Percentiles rank a stretch among this genome's conserved stretches.
Evolutionary conservation across 2,329 filamentous ascomycete species (phyloP).

Genomic region (Graphium sp.): DNA sequence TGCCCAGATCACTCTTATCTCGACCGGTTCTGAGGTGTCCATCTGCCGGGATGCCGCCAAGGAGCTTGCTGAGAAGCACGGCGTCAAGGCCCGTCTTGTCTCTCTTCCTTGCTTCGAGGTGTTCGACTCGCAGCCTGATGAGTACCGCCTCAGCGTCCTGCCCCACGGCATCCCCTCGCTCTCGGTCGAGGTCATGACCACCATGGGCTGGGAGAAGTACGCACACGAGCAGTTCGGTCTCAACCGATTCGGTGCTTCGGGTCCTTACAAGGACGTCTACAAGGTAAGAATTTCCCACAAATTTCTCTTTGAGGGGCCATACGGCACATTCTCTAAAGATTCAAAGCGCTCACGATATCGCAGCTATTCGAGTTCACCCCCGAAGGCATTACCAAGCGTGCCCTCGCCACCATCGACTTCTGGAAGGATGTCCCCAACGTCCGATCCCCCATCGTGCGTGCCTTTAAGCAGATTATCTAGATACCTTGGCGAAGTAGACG

Average conservation of each 20-base stretch:
- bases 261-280: slow-evolving; percentile 96
- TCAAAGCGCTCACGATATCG: too few relatives aligned
- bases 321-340: too few relatives aligned
- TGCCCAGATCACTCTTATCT: slow-evolving; percentile 77
- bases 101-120: slow-evolving; percentile 96
- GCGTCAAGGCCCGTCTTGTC: slow-evolving; percentile 76
- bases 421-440: slow-evolving; percentile 88
- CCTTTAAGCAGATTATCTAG: slow-evolving; percentile 95
- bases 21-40: slow-evolving; percentile 89
- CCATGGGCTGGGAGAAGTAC: slow-evolving; percentile 97
- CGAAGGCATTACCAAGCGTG: slow-evolving; percentile 91
- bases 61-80: slow-evolving; percentile 76
- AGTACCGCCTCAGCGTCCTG: slow-evolving; percentile 83
- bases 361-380: slow-evolving; percentile 99
- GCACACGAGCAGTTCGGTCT: slow-evolving; percentile 98
- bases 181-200: slow-evolving; percentile 93
- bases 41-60: slow-evolving; percentile 89
- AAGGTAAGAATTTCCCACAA: slow-evolving; percentile 38
- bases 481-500: slow-evolving; percentile 5
- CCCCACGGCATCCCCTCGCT: slow-evolving; percentile 87
- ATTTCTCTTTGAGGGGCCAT: neutral
- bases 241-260: slow-evolving; percentile 96
- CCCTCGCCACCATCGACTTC: slow-evolving; percentile 82
- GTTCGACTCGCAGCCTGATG: slow-evolving; percentile 86
- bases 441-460: slow-evolving; percentile 89